These are phyloP conservation scores for Kazachstania sp. DNA, from an alignment of 1,139 yeast genomes.

Conservation along the genomic window DNA sequence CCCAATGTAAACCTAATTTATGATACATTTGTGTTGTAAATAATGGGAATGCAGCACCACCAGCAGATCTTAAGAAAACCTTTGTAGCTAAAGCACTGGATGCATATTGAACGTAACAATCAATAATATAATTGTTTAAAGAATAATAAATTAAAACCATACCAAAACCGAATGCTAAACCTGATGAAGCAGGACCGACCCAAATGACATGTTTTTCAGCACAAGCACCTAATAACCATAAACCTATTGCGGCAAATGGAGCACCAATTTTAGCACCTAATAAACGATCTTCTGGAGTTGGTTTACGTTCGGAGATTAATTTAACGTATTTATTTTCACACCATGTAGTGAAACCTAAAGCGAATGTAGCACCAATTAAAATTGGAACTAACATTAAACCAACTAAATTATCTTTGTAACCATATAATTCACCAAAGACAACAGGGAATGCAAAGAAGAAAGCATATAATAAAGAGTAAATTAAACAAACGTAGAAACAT, in stretches of 20 bases:
- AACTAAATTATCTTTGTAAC: constrained; percentile 55
- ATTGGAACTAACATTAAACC: constrained; percentile 86
- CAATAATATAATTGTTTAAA: constrained; percentile 80
- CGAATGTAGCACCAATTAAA: constrained; percentile 71
- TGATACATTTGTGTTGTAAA: constrained; percentile 76
- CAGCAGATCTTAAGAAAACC: constrained; percentile 73
- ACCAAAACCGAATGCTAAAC: constrained; percentile 83
- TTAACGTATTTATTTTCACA: constrained; percentile 54
- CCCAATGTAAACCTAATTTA: constrained; percentile 65
- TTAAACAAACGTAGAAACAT: constrained; percentile 78
- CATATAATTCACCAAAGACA: constrained; percentile 58
- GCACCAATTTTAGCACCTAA: constrained; percentile 86
- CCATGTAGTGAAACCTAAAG: constrained; percentile 62
- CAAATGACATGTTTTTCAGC: constrained; percentile 70
- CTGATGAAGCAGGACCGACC: constrained; percentile 93
- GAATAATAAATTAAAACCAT: constrained; percentile 86
- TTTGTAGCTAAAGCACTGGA: constrained; percentile 87
- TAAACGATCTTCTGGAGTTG: constrained; percentile 81
- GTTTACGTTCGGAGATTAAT: constrained; percentile 47
- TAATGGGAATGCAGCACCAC: constrained; percentile 69
- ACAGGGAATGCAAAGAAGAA: constrained; percentile 88
- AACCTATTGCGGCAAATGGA: constrained; percentile 80
- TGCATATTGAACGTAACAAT: constrained; percentile 79
- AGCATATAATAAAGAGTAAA: constrained; percentile 80
- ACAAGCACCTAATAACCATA: constrained; percentile 86